Conservation (phyloP, 164 flowering plant species). For the Euptelea pleiosperma region DNA sequence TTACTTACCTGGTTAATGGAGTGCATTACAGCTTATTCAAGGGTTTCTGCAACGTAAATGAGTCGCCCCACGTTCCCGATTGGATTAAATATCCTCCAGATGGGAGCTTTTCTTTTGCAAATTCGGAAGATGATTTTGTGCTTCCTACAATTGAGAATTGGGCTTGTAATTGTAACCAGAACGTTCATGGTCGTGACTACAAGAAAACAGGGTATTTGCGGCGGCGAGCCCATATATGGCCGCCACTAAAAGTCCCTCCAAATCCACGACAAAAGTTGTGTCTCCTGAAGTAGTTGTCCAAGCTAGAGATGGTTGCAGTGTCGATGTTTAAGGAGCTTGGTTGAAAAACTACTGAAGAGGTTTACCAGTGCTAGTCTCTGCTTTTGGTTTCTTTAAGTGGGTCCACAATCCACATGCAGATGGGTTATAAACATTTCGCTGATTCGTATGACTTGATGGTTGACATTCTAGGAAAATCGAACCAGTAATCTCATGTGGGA, state of each 20-base stretch:
- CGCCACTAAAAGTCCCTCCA: no score
- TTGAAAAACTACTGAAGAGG: slow-evolving; percentile 44
- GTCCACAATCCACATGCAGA: slow-evolving; percentile 39
- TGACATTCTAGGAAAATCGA: slow-evolving; percentile 55
- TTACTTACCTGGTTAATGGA: no score
- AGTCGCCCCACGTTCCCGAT: slow-evolving; percentile 56
- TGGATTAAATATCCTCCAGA: slow-evolving; percentile 42
- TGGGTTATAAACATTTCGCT: slow-evolving; percentile 32
- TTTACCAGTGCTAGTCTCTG: slow-evolving; percentile 52
- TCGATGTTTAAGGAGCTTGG: slow-evolving; percentile 23
- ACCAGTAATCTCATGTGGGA: slow-evolving; percentile 54
- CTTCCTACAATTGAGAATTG: slow-evolving; percentile 43
- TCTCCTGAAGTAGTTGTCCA: slow-evolving; percentile 35
- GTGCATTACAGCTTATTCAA: no score
- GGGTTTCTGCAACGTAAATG: slow-evolving; percentile 27
- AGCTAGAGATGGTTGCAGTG: slow-evolving; percentile 33
- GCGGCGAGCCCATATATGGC: no score
- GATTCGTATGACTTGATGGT: slow-evolving; percentile 45
- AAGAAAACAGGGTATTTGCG: no score
- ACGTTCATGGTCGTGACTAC: slow-evolving; percentile 16
- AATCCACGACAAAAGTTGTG: no score
- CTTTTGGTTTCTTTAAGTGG: slow-evolving; percentile 66
- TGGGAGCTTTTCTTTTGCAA: slow-evolving; percentile 9
- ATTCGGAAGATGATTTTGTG: slow-evolving; percentile 49
- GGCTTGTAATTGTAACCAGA: slow-evolving; percentile 26